Percentiles rank a stretch among this genome's conserved stretches.
Conservation (phyloP, 306 rosid genomes). For the Lathyrus aphaca region DNA sequence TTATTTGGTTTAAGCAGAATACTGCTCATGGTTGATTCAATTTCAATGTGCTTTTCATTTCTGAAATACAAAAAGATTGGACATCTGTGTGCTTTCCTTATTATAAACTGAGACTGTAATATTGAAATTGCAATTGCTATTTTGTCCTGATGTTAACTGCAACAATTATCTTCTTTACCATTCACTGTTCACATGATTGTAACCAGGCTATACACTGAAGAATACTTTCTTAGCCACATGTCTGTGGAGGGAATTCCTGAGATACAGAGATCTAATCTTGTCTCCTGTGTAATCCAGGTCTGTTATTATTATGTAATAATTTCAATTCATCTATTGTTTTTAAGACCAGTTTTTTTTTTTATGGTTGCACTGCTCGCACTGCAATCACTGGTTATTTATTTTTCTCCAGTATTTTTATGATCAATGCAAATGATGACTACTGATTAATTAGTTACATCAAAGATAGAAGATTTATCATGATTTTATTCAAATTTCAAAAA, state of each 20-base stretch:
- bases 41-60: neutral
- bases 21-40: neutral
- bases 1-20: conserved; percentile 2
- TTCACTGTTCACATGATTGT: conserved; percentile 32
- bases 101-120: neutral
- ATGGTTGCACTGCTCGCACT: neutral
- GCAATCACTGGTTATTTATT: conserved; percentile 5
- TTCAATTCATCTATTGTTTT: conserved; percentile 2
- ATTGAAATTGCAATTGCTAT: conserved; percentile 28
- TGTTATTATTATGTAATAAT: conserved; percentile 29
- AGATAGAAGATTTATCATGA: conserved; percentile 27
- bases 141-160: conserved; percentile 24
- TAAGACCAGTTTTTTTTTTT: conserved; percentile 8
- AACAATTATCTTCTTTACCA: conserved; percentile 29
- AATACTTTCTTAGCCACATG: conserved; percentile 79
- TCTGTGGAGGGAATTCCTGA: conserved; percentile 86
- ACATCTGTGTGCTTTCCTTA: neutral
- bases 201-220: conserved; percentile 89
- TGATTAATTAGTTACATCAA: conserved; percentile 21
- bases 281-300: conserved; percentile 89
- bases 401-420: conserved; percentile 30
- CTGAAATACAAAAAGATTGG: neutral
- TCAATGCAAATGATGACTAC: conserved; percentile 31
- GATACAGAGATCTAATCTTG: conserved; percentile 95
- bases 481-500: conserved; percentile 22